A percentile compares a stretch with the other conserved stretches of the same genome.
Evolutionary conservation across 2,329 filamentous ascomycete genomes (phyloP).

Genomic region (Chrysoporthe cubensis): DNA sequence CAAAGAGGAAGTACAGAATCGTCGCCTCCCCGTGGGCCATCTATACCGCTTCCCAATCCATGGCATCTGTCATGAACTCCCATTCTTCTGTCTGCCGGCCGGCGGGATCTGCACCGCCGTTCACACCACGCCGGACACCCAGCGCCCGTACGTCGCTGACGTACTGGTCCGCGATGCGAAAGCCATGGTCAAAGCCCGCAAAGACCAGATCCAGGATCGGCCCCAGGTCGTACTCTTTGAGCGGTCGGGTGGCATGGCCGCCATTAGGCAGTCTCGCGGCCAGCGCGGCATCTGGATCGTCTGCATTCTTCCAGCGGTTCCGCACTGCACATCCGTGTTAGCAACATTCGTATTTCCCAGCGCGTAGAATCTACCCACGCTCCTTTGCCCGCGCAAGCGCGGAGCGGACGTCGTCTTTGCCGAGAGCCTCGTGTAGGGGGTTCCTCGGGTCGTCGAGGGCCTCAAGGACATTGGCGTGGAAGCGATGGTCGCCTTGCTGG

Average conservation of each 20-base stretch:
- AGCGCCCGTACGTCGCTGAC: slow-evolving; percentile 35
- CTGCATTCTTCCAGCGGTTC: slow-evolving; percentile 74
- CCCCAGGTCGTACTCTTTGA: slow-evolving; percentile 66
- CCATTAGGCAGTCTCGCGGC: slow-evolving; percentile 24
- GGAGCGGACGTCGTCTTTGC: slow-evolving; percentile 56
- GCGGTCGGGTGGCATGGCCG: slow-evolving; percentile 38
- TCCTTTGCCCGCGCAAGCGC: slow-evolving; percentile 70
- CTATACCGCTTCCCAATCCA: slow-evolving; percentile 58
- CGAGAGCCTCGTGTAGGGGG: slow-evolving; percentile 61
- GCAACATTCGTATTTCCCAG: neutral
- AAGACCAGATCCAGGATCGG: slow-evolving; percentile 63
- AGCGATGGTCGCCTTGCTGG: slow-evolving; percentile 45
- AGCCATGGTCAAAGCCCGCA: slow-evolving; percentile 61
- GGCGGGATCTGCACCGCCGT: slow-evolving; percentile 29
- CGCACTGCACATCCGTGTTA: slow-evolving; percentile 45
- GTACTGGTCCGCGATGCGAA: slow-evolving; percentile 52
- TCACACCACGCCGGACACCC: slow-evolving; percentile 31
- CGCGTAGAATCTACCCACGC: slow-evolving; percentile 9
- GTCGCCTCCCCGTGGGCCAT: neutral
- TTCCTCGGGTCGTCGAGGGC: slow-evolving; percentile 61
- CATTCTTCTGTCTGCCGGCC: slow-evolving; percentile 45
- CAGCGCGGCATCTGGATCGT: slow-evolving; percentile 46
- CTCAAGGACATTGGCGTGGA: slow-evolving; percentile 71
- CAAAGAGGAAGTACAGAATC: neutral
- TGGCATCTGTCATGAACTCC: slow-evolving; percentile 63